phyloP scores from a whole-genome alignment of 306 rosid genomes.

The Castanea mollissima region DNA sequence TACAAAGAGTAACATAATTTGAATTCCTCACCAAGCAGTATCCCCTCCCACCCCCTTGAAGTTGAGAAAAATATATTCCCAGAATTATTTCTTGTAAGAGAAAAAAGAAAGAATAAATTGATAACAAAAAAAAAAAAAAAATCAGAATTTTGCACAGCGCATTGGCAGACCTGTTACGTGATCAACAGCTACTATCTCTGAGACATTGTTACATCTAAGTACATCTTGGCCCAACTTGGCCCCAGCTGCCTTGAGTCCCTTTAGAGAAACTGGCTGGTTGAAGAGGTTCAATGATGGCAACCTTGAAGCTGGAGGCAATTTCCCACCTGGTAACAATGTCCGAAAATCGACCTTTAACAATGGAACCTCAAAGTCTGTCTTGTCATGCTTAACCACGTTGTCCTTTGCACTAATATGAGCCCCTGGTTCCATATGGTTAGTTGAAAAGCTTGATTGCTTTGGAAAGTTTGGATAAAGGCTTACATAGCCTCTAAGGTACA shows the following conservation, averaged over 20 bases:
- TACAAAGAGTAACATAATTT: conserved; percentile 16
- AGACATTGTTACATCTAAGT: conserved; percentile 58
- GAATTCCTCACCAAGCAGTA: conserved; percentile 2
- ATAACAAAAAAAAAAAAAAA: conserved; percentile 16
- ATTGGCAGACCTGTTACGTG: conserved; percentile 74
- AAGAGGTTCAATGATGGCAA: conserved; percentile 85
- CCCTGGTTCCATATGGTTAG: conserved; percentile 98
- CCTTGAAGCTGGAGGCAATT: conserved; percentile 76
- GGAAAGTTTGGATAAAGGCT: conserved; percentile 94
- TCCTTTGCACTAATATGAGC: conserved; percentile 94
- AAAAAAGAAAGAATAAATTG: conserved; percentile 22
- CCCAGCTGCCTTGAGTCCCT: conserved; percentile 87
- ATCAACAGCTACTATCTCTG: conserved; percentile 76
- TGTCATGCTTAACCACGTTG: conserved; percentile 73
- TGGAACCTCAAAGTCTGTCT: conserved; percentile 87
- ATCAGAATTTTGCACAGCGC: conserved; percentile 68
- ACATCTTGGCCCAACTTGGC: conserved; percentile 94
- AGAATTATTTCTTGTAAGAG: not conserved
- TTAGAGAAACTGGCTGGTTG: conserved; percentile 75
- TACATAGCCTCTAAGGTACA: conserved; percentile 94
- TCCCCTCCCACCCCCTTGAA: not conserved
- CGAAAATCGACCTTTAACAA: conserved; percentile 68
- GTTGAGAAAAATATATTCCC: not conserved
- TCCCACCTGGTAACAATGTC: conserved; percentile 54
- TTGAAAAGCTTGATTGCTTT: conserved; percentile 84